phyloP scores from a whole-genome alignment of 2,329 filamentous ascomycete genomes.

The Aspergillus aculeatinus region DNA sequence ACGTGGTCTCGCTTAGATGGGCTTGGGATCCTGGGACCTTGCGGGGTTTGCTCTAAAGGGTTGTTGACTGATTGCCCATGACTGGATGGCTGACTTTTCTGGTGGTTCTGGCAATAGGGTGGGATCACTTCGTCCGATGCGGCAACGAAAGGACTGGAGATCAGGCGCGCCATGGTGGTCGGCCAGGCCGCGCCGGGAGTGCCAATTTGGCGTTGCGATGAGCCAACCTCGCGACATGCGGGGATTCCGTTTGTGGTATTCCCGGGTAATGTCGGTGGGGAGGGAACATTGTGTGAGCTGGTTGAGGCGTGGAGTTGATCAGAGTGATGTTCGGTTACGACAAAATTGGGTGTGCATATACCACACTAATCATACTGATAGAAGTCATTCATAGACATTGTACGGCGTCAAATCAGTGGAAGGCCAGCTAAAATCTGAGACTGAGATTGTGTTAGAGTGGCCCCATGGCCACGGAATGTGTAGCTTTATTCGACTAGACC shows the following conservation, averaged over 20 bases:
- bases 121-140: slow-evolving; percentile 61
- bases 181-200: slow-evolving; percentile 60
- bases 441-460: slow-evolving; percentile 1
- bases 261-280: slow-evolving; percentile 58
- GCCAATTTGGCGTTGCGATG: slow-evolving; percentile 59
- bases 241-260: slow-evolving; percentile 59
- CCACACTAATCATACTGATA: too few species aligned
- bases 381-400: too few species aligned
- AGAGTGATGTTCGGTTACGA: too few species aligned
- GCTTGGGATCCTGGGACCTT: too few species aligned
- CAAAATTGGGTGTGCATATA: too few species aligned
- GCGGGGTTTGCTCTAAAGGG: too few species aligned
- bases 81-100: too few species aligned
- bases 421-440: too few species aligned
- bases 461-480: slow-evolving; percentile 25
- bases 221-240: slow-evolving; percentile 51
- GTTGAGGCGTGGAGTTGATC: slow-evolving; percentile 41
- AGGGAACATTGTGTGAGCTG: slow-evolving; percentile 48
- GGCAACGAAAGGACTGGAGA: slow-evolving; percentile 56
- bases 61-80: too few species aligned
- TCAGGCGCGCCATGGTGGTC: slow-evolving; percentile 55
- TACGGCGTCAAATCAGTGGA: too few species aligned
- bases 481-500: slow-evolving; percentile 26
- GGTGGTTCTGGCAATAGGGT: slow-evolving; percentile 36
- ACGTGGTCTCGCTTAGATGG: too few species aligned